Evolutionary conservation across 108 stramenopile genomes (phyloP).

Genomic region (Nitzschia sp.): DNA sequence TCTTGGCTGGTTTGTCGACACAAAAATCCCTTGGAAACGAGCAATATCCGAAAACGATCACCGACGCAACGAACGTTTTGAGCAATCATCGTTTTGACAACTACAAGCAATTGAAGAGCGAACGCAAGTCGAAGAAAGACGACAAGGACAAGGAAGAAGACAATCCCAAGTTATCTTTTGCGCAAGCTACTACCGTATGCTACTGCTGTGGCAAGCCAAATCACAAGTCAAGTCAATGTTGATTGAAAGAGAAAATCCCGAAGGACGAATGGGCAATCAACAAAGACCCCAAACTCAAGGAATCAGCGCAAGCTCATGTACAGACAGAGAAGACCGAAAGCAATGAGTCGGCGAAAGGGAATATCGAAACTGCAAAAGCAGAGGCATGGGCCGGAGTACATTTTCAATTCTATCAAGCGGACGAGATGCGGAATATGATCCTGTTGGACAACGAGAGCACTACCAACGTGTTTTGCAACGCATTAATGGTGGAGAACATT

Average conservation of each 20-base stretch:
- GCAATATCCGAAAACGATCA: constrained; percentile 19
- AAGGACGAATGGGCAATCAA: constrained; percentile 22
- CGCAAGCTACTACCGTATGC: not conserved
- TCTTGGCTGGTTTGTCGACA: constrained; percentile 18
- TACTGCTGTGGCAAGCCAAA: not conserved
- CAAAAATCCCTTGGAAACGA: constrained; percentile 22
- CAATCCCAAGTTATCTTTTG: constrained; percentile 1
- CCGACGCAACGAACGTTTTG: constrained; percentile 15
- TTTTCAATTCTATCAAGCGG: not conserved
- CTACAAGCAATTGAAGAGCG: not conserved
- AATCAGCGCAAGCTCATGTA: not conserved
- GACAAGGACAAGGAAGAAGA: constrained; percentile 1
- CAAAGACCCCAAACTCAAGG: not conserved
- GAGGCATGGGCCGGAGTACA: constrained; percentile 2
- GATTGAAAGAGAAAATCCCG: not conserved
- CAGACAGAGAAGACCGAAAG: not conserved
- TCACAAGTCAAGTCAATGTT: constrained; percentile 9
- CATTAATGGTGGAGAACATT: constrained; percentile 35
- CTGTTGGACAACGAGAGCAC: constrained; percentile 50
- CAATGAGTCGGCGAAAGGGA: not conserved
- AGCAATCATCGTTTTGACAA: constrained; percentile 9
- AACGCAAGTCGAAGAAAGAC: not conserved
- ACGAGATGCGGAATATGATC: constrained; percentile 11
- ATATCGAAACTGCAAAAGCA: not conserved
- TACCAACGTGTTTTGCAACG: constrained; percentile 31